Conservation (phyloP, 2,329 filamentous ascomycete genomes). For the Zymoseptoria pseudotritici region DNA sequence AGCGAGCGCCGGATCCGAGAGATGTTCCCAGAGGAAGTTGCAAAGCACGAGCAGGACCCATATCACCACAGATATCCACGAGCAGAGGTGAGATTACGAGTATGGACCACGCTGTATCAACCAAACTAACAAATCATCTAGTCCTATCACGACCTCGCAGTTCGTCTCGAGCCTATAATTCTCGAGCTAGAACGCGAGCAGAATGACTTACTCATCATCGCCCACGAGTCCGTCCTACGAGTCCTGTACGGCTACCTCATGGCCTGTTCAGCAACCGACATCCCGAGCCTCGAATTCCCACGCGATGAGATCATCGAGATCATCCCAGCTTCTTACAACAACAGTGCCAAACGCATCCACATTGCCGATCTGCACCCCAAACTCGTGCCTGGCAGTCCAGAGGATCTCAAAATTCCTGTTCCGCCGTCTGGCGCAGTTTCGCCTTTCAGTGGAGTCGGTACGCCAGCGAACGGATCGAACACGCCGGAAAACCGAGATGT, state of each 20-base stretch:
- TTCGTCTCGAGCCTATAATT: slow-evolving; percentile 94
- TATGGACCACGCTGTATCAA: not conserved
- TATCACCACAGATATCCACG: slow-evolving; percentile 96
- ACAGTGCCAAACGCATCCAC: slow-evolving; percentile 82
- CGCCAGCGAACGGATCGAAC: slow-evolving; percentile 16
- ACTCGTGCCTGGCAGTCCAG: slow-evolving; percentile 68
- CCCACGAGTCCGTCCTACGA: slow-evolving; percentile 93
- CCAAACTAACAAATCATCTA: slow-evolving; percentile 32
- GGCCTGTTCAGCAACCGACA: slow-evolving; percentile 94
- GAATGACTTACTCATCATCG: slow-evolving; percentile 95
- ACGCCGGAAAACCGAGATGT: not conserved
- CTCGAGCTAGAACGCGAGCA: slow-evolving; percentile 94
- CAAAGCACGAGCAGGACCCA: slow-evolving; percentile 87
- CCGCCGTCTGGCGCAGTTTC: slow-evolving; percentile 39
- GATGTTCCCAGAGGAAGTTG: slow-evolving; percentile 82
- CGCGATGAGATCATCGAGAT: slow-evolving; percentile 98
- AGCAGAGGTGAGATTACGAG: slow-evolving; percentile 60
- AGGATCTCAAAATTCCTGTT: slow-evolving; percentile 73
- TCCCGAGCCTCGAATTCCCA: slow-evolving; percentile 86
- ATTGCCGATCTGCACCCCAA: slow-evolving; percentile 62
- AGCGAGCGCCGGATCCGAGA: slow-evolving; percentile 72
- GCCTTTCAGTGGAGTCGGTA: slow-evolving; percentile 37
- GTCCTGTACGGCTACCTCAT: slow-evolving; percentile 97
- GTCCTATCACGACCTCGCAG: slow-evolving; percentile 98
- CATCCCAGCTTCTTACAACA: slow-evolving; percentile 94